Evolutionary conservation across 306 rosid species (phyloP).

Genomic region (Fagus sylvatica): DNA sequence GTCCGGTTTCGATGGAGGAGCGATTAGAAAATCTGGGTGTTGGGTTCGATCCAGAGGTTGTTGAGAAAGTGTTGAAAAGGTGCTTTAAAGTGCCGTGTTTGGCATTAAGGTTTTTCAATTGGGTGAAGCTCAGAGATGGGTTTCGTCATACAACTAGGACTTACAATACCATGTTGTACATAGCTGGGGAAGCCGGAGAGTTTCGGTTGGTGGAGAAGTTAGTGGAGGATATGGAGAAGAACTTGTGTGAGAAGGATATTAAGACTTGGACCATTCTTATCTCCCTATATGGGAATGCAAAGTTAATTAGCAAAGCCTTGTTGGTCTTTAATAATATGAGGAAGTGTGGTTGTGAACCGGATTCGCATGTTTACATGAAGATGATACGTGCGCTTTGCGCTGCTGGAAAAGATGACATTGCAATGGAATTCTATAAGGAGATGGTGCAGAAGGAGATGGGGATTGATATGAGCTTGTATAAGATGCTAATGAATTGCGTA

Average conservation of each 20-base stretch:
- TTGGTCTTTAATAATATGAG: slow-evolving; percentile 58
- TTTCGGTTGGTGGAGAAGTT: slow-evolving; percentile 61
- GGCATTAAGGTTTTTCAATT: slow-evolving; percentile 67
- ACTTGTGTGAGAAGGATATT: slow-evolving; percentile 50
- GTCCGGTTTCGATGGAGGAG: slow-evolving; percentile 56
- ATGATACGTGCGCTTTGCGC: slow-evolving; percentile 57
- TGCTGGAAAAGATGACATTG: slow-evolving; percentile 70
- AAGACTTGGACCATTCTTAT: slow-evolving; percentile 85
- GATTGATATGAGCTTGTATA: slow-evolving; percentile 49
- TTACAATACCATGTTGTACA: slow-evolving; percentile 62
- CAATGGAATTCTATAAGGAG: slow-evolving; percentile 82
- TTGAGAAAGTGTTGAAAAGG: slow-evolving; percentile 80
- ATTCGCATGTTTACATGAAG: slow-evolving; percentile 54
- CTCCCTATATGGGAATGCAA: slow-evolving; percentile 65
- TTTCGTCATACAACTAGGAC: slow-evolving; percentile 50
- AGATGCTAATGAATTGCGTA: slow-evolving; percentile 57
- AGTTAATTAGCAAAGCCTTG: slow-evolving; percentile 59
- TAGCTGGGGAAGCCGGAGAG: slow-evolving; percentile 83
- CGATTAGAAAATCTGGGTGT: slow-evolving; percentile 45
- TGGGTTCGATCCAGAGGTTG: slow-evolving; percentile 48
- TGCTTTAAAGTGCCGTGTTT: slow-evolving; percentile 71
- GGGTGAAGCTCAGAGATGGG: slow-evolving; percentile 62
- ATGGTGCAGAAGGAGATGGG: slow-evolving; percentile 58
- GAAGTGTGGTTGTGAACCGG: slow-evolving; percentile 63
- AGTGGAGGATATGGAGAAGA: slow-evolving; percentile 65